Evolutionary conservation across 2,329 filamentous ascomycete genomes (phyloP).

Genomic region (Chrysoporthe deuterocubensis): DNA sequence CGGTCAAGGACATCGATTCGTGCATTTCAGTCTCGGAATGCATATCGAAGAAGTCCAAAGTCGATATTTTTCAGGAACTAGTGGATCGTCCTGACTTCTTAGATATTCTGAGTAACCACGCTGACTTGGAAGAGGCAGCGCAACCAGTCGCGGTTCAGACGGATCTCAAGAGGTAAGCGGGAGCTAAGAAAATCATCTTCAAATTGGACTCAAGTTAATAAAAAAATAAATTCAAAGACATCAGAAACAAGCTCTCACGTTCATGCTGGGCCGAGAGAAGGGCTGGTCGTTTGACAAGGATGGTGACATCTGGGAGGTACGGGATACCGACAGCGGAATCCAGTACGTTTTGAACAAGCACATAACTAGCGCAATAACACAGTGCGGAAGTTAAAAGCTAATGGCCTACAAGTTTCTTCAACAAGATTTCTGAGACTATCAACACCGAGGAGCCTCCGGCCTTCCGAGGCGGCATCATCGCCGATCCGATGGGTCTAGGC

Average conservation of each 20-base stretch:
- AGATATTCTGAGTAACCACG: conserved; percentile 31
- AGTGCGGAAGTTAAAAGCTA: no score
- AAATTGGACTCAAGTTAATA: neutral
- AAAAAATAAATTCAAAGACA: conserved; percentile 37
- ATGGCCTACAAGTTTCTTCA: conserved; percentile 38
- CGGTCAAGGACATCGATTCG: neutral
- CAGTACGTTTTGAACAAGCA: conserved; percentile 29
- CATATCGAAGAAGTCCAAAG: neutral
- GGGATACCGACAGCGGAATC: conserved; percentile 29
- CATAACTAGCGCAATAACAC: no score
- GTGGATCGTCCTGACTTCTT: conserved; percentile 1
- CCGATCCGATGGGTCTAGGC: conserved; percentile 52
- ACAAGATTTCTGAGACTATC: conserved; percentile 37
- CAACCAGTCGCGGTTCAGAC: conserved; percentile 36
- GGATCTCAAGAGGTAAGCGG: conserved; percentile 32
- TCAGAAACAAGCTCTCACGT: conserved; percentile 48
- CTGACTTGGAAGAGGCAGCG: conserved; percentile 35
- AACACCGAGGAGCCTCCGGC: conserved; percentile 39
- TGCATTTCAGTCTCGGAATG: conserved; percentile 1
- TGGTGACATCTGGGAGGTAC: conserved; percentile 41
- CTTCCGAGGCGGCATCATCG: conserved; percentile 50
- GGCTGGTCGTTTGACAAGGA: conserved; percentile 40
- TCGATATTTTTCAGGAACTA: neutral
- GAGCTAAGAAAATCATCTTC: neutral
- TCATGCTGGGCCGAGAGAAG: conserved; percentile 44